Conservation (phyloP, 2,329 filamentous ascomycete species). For the Fonsecaea pugnacius region DNA sequence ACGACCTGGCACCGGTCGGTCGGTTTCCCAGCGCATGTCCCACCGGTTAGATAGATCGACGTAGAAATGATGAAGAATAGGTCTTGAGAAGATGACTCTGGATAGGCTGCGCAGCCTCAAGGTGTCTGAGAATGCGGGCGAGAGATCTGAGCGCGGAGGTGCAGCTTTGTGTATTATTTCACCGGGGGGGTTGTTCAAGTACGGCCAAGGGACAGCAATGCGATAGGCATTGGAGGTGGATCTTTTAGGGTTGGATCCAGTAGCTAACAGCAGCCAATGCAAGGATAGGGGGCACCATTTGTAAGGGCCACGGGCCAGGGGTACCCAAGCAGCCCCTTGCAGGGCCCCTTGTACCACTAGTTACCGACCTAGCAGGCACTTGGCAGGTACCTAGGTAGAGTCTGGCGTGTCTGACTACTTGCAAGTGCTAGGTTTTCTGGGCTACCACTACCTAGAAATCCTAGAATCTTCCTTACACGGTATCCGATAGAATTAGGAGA, state of each 20-base stretch:
- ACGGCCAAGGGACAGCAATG: constrained; percentile 3
- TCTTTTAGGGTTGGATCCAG: not conserved
- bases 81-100: not conserved
- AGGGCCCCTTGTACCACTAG: constrained; percentile 14
- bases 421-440: not conserved
- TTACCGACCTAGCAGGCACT: not conserved
- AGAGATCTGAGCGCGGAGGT: constrained; percentile 2
- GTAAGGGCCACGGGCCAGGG: constrained; percentile 8
- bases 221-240: constrained; percentile 1
- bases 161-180: constrained; percentile 7
- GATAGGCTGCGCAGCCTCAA: not conserved
- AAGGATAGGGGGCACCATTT: constrained; percentile 18
- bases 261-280: constrained; percentile 1
- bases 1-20: constrained; percentile 27
- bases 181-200: constrained; percentile 3
- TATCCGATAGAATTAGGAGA: not conserved
- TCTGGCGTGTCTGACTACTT: too few relatives aligned
- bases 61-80: not conserved
- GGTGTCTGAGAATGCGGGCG: not conserved
- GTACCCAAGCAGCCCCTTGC: constrained; percentile 8
- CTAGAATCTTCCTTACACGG: not conserved
- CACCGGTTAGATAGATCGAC: not conserved
- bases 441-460: not conserved
- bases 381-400: too few relatives aligned
- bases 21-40: constrained; percentile 25